A percentile compares a stretch with the other conserved stretches of the same genome.
phyloP scores from a whole-genome alignment of 2,329 filamentous ascomycete genomes.

The Neospermospora avenae region DNA sequence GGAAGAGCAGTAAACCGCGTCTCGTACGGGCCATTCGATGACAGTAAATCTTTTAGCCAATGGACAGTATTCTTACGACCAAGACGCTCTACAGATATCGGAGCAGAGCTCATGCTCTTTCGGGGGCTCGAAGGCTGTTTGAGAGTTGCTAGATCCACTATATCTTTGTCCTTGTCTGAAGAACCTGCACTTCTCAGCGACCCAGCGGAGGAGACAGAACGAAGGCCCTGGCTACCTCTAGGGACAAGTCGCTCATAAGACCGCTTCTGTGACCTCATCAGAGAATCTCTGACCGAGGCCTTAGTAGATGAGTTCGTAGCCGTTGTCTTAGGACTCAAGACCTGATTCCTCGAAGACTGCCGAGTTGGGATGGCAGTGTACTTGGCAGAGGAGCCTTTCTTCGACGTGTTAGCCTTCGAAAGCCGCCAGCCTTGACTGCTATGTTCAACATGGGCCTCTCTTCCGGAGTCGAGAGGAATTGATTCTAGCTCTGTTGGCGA shows the following conservation, averaged over 20 bases:
- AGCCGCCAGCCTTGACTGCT: constrained; percentile 11
- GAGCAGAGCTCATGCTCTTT: constrained; percentile 8
- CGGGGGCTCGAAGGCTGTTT: background rate
- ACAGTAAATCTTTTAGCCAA: constrained; percentile 31
- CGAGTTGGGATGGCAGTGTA: constrained; percentile 21
- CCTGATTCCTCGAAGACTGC: constrained; percentile 23
- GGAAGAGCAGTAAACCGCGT: constrained; percentile 31
- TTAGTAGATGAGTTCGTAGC: constrained; percentile 14
- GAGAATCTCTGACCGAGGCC: constrained; percentile 5
- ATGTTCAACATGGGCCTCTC: constrained; percentile 9
- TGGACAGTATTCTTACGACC: constrained; percentile 26
- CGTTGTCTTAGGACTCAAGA: constrained; percentile 15
- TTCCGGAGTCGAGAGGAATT: constrained; percentile 15
- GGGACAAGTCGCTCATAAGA: constrained; percentile 12
- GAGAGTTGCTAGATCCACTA: background rate
- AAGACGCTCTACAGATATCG: constrained; percentile 14
- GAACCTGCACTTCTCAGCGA: constrained; percentile 13
- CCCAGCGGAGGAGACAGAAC: constrained; percentile 19
- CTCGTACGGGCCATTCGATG: constrained; percentile 27
- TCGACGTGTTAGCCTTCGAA: constrained; percentile 5
- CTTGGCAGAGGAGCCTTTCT: constrained; percentile 6
- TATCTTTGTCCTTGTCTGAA: background rate
- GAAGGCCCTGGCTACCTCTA: constrained; percentile 8
- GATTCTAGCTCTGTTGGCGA: constrained; percentile 13
- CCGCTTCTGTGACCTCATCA: constrained; percentile 7